Base-by-base conservation (phyloP, 2,329 filamentous ascomycete genomes). In the Diaporthe nobilis region DNA sequence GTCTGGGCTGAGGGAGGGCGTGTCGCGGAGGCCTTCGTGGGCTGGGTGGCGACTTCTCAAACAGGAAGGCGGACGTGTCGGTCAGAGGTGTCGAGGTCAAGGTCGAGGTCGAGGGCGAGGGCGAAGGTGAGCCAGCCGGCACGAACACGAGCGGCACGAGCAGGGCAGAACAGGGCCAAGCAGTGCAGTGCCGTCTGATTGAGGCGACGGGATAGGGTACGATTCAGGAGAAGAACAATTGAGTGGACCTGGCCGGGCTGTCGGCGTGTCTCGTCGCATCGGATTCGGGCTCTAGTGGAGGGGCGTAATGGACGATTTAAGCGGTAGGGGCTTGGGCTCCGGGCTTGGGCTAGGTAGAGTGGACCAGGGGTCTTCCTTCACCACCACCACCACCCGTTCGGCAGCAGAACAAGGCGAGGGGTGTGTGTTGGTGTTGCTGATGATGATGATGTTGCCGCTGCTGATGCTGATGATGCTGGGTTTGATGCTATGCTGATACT, bases 151-250 rank as follows among this genome's bases (percentile, higher is more conserved):
- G 34, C 28, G 60, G 72, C 57, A 67, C 57, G 47, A 55, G 47
- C 71, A 65, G 71, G 22, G n/a, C 31, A 58, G 58, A 28, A 31
- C 57, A 60, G 37, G 28, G 49, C 47, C 49, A 31, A 42, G 31
- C 28, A 25, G 28, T 28, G 15, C n/a, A 53, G 57, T 39, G 49
- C 22, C 28, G 53, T 71, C 55, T 34, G 47, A 34, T 53, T 60
- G 51, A 58, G 58, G 53, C 42, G 67, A 63, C 42, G 31, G 61
- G 61, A 77, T 58, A 71, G 63, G 71, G 70, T 77, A 34, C 71
- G 73, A 71, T 77, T 77, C 76, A 77, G 76, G 76, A 77, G 76
- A 73, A 42, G 73, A 75, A 72, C 73, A 68, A 75, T 44, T 65
- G 76, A 73, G 76, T 77, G 76, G 76, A 75, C 71, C 76, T 75